Conservation (phyloP, 176 grass and related monocot genomes). For the Rhynchospora tenuis region DNA sequence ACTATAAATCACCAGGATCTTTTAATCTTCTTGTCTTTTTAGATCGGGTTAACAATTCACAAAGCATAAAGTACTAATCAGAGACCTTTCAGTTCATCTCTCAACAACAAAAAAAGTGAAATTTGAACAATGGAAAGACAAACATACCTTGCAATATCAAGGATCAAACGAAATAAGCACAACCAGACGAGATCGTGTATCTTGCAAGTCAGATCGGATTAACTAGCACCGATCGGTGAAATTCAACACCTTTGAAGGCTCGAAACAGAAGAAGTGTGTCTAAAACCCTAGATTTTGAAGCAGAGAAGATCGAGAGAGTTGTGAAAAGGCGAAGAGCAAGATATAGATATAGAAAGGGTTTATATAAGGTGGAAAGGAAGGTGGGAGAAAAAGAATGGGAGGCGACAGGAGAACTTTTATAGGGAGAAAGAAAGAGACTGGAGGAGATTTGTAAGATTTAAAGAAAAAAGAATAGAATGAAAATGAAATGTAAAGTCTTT, state of each 20-base stretch:
- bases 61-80: background rate
- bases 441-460: background rate
- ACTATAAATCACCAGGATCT: background rate
- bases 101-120: background rate
- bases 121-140: background rate
- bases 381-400: background rate
- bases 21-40: background rate
- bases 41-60: background rate
- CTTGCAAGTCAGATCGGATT: constrained; percentile 3
- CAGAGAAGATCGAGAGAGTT: background rate
- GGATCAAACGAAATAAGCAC: constrained; percentile 6
- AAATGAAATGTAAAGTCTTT: background rate
- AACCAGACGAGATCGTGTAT: background rate
- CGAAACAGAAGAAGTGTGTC: background rate
- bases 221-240: background rate
- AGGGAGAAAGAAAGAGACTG: background rate
- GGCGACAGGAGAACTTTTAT: background rate
- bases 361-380: constrained; percentile 9
- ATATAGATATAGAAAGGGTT: background rate
- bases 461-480: background rate
- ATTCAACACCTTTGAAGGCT: background rate
- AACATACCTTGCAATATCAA: background rate
- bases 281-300: background rate
- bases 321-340: background rate
- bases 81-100: background rate